Percentiles rank a stretch among this genome's conserved stretches.
Conservation (phyloP, 768 basidiomycete species). For the Russula foetens region DNA sequence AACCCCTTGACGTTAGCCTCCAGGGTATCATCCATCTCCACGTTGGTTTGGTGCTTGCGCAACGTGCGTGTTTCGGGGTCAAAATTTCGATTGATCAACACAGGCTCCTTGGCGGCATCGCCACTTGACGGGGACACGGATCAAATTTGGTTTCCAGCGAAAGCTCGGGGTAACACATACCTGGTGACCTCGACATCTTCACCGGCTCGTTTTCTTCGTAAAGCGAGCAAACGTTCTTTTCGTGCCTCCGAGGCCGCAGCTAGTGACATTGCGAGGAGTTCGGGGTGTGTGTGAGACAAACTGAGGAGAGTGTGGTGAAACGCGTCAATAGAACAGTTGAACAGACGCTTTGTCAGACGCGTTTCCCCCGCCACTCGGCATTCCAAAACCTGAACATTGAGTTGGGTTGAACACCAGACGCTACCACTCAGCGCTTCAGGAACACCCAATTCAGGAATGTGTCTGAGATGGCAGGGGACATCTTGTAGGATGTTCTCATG, state of each 20-base stretch:
- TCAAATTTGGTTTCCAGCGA: not conserved
- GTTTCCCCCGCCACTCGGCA: too few relatives aligned
- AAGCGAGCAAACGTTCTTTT: conserved; percentile 71
- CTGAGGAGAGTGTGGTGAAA: too few relatives aligned
- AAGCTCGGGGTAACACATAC: conserved; percentile 36
- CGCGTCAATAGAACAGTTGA: not conserved
- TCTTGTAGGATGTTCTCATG: conserved; percentile 24
- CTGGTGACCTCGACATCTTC: conserved; percentile 34
- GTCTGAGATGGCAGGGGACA: conserved; percentile 28
- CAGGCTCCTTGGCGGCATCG: conserved; percentile 29
- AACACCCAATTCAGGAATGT: conserved; percentile 20
- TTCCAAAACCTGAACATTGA: not conserved
- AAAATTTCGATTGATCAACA: conserved; percentile 73
- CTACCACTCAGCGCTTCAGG: not conserved
- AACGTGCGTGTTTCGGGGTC: conserved; percentile 82
- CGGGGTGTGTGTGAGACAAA: too few relatives aligned
- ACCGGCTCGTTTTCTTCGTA: conserved; percentile 65
- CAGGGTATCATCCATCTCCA: conserved; percentile 69
- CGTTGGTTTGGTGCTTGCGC: conserved; percentile 56
- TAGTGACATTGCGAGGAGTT: conserved; percentile 43
- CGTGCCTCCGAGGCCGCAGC: conserved; percentile 73
- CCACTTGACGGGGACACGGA: not conserved
- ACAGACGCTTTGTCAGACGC: conserved; percentile 13
- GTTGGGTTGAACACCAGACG: not conserved
- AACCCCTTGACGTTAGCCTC: conserved; percentile 80